Evolutionary conservation across 495 filamentous ascomycete species (phyloP), one percentile per base, ranked within the genome.

Genomic region (Podospora didyma): DNA sequence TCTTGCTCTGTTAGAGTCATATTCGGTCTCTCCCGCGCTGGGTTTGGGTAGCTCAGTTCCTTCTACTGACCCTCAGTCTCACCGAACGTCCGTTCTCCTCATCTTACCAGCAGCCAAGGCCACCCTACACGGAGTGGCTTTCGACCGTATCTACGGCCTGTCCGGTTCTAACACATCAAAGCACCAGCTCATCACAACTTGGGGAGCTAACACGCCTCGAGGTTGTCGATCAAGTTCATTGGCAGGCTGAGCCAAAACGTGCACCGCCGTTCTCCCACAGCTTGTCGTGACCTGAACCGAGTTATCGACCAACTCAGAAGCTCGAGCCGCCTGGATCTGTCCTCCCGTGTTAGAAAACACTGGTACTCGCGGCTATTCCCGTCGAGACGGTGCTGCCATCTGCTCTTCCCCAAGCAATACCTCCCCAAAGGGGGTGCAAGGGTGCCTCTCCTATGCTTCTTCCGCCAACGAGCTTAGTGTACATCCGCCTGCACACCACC

Each of bases 381-480:
- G 51, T 26, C 44, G 37, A 39, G 46, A 48, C 39, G n/a, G 55
- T 58, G 51, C 55, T 57, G 47, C 49, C 54, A 58, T 35, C 56
- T 24, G n/a, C 50, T 28, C 46, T 21, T 53, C 20, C 46, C 44
- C 46, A 21, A 21, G 56, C 20, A 42, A 57, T 49, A 58, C 31
- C 53, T 49, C n/a, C n/a, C n/a, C 48, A 35, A 51, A 60, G 41
- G 41, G 53, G 35, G 41, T 51, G 54, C 51, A 35, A 28, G 58
- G 59, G 50, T 59, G 58, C 54, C 61, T 57, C 61, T 45, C 39
- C 14, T 42, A 10, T 52, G 46, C 20, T 58, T 58, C 56, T 54
- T 59, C 56, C 49, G 56, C 51, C 53, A 61, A 50, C 58, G 54
- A 65, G 51, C 56, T 56, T 55, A 46, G 53, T 64, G 62, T 64